phyloP scores from a whole-genome alignment of 768 basidiomycete species.

The Pleurotus giganteus region DNA sequence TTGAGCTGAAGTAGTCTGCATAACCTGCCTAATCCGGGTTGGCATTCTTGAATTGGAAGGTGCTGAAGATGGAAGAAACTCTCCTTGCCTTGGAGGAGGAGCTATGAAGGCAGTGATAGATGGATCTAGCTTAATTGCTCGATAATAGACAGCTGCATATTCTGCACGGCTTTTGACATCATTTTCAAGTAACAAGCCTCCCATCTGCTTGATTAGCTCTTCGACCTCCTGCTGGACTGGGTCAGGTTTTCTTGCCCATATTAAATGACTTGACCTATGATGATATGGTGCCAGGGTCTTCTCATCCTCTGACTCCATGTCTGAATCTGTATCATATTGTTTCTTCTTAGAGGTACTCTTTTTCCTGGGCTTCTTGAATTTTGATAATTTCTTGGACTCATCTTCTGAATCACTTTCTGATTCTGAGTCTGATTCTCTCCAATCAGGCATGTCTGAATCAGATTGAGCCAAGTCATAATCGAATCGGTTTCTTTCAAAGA shows the following conservation, averaged over 20 bases:
- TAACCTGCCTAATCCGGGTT: neutral
- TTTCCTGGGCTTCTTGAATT: neutral
- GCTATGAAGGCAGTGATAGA: neutral
- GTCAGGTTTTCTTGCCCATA: no score
- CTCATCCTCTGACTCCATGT: conserved; percentile 9
- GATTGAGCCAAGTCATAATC: conserved; percentile 10
- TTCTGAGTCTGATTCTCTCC: neutral
- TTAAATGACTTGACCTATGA: no score
- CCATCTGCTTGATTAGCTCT: conserved; percentile 6
- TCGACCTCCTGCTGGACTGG: conserved; percentile 9
- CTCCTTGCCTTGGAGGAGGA: neutral
- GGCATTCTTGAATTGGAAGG: neutral
- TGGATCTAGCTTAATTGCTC: conserved; percentile 8
- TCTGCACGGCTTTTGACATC: no score
- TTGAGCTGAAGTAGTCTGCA: no score
- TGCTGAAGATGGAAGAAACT: neutral
- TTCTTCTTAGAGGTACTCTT: neutral
- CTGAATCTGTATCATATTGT: neutral
- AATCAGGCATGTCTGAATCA: conserved; percentile 10
- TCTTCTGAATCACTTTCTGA: neutral
- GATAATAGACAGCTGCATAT: conserved; percentile 7
- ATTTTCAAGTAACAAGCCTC: conserved; percentile 5
- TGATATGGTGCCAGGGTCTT: no score
- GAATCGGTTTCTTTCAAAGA: conserved; percentile 10
- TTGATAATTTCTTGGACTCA: neutral